Conservation (phyloP, 805 yeast genomes). For the Candida quercuum region DNA sequence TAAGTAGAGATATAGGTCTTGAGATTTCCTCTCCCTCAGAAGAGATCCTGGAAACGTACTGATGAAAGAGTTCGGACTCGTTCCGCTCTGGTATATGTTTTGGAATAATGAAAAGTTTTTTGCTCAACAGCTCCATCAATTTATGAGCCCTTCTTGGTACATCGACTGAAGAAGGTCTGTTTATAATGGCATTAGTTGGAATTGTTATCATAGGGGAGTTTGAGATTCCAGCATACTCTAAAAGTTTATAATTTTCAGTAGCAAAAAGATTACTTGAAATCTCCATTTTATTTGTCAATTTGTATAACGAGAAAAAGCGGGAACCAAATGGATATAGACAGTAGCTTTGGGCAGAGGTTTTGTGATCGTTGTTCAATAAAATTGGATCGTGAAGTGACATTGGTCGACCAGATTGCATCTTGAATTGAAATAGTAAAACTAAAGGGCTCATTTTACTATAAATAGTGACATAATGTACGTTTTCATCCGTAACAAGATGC, state of each 20-base stretch:
- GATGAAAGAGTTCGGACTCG: slow-evolving; percentile 12
- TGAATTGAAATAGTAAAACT: slow-evolving; percentile 30
- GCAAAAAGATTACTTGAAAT: slow-evolving; percentile 7
- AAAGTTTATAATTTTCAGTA: slow-evolving; percentile 1
- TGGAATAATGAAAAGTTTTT: slow-evolving; percentile 7
- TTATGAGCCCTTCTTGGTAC: no score
- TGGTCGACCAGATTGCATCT: slow-evolving; percentile 29
- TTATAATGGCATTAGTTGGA: no score
- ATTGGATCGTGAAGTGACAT: slow-evolving; percentile 34
- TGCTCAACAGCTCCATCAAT: no score
- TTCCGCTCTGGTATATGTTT: not conserved
- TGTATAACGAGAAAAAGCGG: slow-evolving; percentile 1
- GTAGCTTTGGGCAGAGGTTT: slow-evolving; percentile 1
- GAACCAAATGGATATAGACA: slow-evolving; percentile 4
- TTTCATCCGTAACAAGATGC: slow-evolving; percentile 23
- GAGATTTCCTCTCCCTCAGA: slow-evolving; percentile 1
- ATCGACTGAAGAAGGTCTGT: no score
- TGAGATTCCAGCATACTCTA: not conserved
- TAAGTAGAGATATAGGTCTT: slow-evolving; percentile 12
- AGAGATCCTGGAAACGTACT: slow-evolving; percentile 9
- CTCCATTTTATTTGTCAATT: slow-evolving; percentile 1
- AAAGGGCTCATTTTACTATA: slow-evolving; percentile 29
- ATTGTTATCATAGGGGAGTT: no score
- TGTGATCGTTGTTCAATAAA: slow-evolving; percentile 6
- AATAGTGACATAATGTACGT: slow-evolving; percentile 18